A percentile compares a stretch with the other conserved stretches of the same genome.
Evolutionary conservation across 2,329 filamentous ascomycete species (phyloP).

Genomic region (Colletotrichum sansevieriae): DNA sequence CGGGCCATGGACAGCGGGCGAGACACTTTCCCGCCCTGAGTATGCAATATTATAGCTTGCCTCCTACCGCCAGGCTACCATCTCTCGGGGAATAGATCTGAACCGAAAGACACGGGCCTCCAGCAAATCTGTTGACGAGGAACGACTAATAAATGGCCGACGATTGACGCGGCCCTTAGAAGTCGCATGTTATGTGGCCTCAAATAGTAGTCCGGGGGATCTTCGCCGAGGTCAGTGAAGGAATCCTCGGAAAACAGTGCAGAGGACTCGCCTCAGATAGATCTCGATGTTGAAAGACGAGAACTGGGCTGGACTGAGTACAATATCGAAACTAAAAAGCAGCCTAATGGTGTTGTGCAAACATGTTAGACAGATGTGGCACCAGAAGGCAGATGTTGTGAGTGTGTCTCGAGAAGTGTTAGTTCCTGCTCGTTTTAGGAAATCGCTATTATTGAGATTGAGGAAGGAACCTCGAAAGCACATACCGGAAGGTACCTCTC

Average conservation of each 20-base stretch:
- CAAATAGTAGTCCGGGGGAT: constrained; percentile 14
- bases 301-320: constrained; percentile 2
- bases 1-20: constrained; percentile 25
- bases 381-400: no score
- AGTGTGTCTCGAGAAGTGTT: neutral
- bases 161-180: neutral
- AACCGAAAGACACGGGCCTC: no score
- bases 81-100: no score
- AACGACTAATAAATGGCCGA: no score
- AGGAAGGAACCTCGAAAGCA: neutral
- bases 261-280: neutral
- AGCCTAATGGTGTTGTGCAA: neutral
- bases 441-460: neutral
- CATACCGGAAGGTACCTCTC: constrained; percentile 7
- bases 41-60: neutral
- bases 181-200: constrained; percentile 16
- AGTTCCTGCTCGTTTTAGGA: neutral
- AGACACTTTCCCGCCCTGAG: constrained; percentile 25
- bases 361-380: neutral
- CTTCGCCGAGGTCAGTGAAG: constrained; percentile 13
- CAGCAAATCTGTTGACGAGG: no score
- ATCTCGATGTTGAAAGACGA: constrained; percentile 1
- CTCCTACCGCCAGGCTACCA: no score
- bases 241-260: constrained; percentile 2
- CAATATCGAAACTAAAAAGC: constrained; percentile 1